phyloP scores from a whole-genome alignment of 2,329 filamentous ascomycete genomes.

The Coniochaeta sp. region DNA sequence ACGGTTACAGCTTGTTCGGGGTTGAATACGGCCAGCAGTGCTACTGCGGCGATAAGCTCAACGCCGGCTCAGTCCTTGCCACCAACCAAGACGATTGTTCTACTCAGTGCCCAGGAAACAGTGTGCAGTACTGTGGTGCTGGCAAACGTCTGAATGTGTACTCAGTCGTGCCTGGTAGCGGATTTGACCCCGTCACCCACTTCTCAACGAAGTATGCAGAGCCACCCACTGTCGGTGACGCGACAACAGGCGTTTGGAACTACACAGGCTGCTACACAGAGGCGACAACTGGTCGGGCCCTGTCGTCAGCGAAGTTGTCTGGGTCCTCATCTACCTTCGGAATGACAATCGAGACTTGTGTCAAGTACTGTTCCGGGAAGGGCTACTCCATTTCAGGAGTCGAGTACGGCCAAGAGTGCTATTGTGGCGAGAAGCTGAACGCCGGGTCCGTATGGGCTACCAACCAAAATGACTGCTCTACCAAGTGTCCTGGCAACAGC shows the following conservation, averaged over 20 bases:
- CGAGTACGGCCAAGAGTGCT: slow-evolving; percentile 9
- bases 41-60: slow-evolving; percentile 16
- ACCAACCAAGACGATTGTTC: slow-evolving; percentile 29
- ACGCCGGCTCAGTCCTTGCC: slow-evolving; percentile 9
- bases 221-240: neutral
- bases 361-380: slow-evolving; percentile 3
- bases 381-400: slow-evolving; percentile 5
- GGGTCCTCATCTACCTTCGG: slow-evolving; percentile 1
- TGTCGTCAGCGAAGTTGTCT: neutral
- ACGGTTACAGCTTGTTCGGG: slow-evolving; percentile 10
- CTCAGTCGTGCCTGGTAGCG: neutral
- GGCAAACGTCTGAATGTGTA: slow-evolving; percentile 10
- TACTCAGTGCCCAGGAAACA: slow-evolving; percentile 28
- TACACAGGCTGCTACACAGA: slow-evolving; percentile 7
- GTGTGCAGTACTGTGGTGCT: slow-evolving; percentile 10
- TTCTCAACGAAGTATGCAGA: neutral
- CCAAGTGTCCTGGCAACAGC: neutral
- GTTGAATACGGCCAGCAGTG: slow-evolving; percentile 13
- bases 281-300: slow-evolving; percentile 1
- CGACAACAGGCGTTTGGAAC: neutral
- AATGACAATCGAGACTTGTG: slow-evolving; percentile 8
- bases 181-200: neutral
- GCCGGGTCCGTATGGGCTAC: neutral
- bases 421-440: slow-evolving; percentile 4
- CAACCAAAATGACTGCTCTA: neutral